Evolutionary conservation across 2,329 filamentous ascomycete genomes (phyloP).

Genomic region (Monilinia fructicola): DNA sequence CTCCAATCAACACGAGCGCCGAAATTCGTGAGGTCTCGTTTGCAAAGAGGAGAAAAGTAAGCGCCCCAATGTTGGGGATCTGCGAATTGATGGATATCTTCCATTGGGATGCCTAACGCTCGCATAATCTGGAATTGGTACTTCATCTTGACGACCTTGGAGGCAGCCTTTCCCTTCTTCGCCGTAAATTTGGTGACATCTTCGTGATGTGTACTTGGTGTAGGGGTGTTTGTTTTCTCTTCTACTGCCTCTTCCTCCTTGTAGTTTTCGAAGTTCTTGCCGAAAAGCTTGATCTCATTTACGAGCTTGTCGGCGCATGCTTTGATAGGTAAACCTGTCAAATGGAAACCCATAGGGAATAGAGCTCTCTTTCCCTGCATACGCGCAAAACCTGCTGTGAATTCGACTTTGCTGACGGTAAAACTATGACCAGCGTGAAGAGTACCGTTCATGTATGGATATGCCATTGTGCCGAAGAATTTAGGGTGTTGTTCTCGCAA

Average conservation of each 20-base stretch:
- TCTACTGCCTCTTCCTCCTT: conserved; percentile 59
- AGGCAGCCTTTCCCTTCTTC: conserved; percentile 88
- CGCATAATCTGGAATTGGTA: conserved; percentile 97
- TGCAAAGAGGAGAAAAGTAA: conserved; percentile 82
- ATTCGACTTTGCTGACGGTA: conserved; percentile 90
- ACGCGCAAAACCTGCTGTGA: conserved; percentile 78
- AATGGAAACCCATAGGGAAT: conserved; percentile 93
- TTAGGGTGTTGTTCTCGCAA: conserved; percentile 82
- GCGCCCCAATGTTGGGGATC: conserved; percentile 91
- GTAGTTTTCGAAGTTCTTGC: conserved; percentile 79
- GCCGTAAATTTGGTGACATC: conserved; percentile 89
- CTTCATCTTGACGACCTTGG: conserved; percentile 89
- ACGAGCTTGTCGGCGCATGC: conserved; percentile 93
- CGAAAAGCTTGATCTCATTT: conserved; percentile 86
- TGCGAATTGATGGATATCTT: conserved; percentile 91
- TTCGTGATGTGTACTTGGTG: conserved; percentile 67
- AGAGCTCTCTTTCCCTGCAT: conserved; percentile 88
- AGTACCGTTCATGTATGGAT: conserved; percentile 82
- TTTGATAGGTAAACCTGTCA: conserved; percentile 97
- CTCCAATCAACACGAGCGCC: conserved; percentile 92
- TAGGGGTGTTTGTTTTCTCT: conserved; percentile 51
- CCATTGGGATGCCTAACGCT: conserved; percentile 78
- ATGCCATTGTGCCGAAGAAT: conserved; percentile 81
- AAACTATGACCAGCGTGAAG: conserved; percentile 92
- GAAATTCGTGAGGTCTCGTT: conserved; percentile 76